These are phyloP conservation scores for Kwoniella heveanensis DNA, from an alignment of 768 basidiomycete species.

Conservation along the genomic window DNA sequence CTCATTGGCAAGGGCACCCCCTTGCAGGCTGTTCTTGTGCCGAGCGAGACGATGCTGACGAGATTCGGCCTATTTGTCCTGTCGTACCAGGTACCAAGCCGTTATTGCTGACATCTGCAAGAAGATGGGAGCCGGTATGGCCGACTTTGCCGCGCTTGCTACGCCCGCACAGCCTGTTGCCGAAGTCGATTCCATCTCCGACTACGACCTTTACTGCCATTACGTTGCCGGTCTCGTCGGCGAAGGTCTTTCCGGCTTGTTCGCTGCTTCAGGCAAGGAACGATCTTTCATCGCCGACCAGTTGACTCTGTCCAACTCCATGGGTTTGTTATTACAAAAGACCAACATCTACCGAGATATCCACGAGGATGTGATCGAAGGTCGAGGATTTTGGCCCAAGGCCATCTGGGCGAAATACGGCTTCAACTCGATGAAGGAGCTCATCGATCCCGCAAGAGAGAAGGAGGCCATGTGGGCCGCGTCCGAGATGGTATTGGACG, in stretches of 20 bases:
- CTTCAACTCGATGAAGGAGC: slow-evolving; percentile 60
- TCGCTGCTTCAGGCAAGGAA: slow-evolving; percentile 83
- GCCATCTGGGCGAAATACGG: slow-evolving; percentile 85
- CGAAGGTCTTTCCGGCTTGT: slow-evolving; percentile 87
- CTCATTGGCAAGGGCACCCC: too few species aligned
- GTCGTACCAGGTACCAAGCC: slow-evolving; percentile 61
- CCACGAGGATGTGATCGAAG: slow-evolving; percentile 83
- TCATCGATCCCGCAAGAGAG: slow-evolving; percentile 61
- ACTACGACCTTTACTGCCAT: slow-evolving; percentile 97
- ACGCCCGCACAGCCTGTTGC: slow-evolving; percentile 64
- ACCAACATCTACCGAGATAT: slow-evolving; percentile 97
- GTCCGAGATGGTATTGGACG: slow-evolving; percentile 86
- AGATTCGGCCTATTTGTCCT: neutral
- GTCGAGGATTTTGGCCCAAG: slow-evolving; percentile 88
- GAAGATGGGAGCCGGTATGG: slow-evolving; percentile 95
- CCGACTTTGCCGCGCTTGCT: slow-evolving; percentile 85
- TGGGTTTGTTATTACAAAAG: slow-evolving; percentile 96
- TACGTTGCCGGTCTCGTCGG: slow-evolving; percentile 98
- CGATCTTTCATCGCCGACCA: slow-evolving; percentile 71
- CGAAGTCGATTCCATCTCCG: slow-evolving; percentile 70
- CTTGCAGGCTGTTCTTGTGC: too few species aligned
- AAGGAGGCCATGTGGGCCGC: slow-evolving; percentile 76
- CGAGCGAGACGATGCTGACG: too few species aligned
- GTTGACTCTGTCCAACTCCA: slow-evolving; percentile 84
- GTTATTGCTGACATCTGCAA: slow-evolving; percentile 79